Evolutionary conservation across 768 basidiomycete genomes (phyloP).

Genomic region (Psilocybe cyanescens): DNA sequence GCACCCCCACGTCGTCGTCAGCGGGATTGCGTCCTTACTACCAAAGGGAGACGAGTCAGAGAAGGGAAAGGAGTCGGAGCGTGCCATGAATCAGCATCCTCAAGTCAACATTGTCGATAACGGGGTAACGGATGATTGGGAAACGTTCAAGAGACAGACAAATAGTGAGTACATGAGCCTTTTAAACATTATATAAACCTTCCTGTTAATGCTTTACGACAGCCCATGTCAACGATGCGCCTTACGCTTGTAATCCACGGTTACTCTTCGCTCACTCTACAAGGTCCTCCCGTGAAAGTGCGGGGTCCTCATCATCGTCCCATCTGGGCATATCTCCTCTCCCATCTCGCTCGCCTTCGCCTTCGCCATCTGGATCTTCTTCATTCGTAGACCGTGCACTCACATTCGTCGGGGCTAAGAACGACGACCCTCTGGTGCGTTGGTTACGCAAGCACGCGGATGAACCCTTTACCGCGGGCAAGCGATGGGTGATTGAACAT

Average conservation of each 20-base stretch:
- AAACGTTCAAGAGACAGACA: conserved; percentile 40
- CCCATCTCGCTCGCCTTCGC: conserved; percentile 12
- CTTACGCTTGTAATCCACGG: conserved; percentile 11
- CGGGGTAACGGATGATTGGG: conserved; percentile 54
- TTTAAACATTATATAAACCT: neutral
- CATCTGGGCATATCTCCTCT: conserved; percentile 4
- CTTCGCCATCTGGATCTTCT: conserved; percentile 20
- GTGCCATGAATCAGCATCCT: conserved; percentile 46
- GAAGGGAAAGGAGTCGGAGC: conserved; percentile 34
- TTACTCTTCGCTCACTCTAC: neutral
- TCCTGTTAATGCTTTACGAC: conserved; percentile 11
- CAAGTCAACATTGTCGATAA: conserved; percentile 48
- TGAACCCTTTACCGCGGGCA: conserved; percentile 50
- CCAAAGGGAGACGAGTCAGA: conserved; percentile 37
- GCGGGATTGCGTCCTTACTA: conserved; percentile 58
- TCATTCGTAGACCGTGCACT: conserved; percentile 40
- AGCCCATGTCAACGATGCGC: conserved; percentile 12
- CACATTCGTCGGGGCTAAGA: conserved; percentile 40
- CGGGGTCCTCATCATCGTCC: conserved; percentile 9
- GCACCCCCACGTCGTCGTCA: conserved; percentile 65
- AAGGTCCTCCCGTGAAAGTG: conserved; percentile 12
- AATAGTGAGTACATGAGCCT: conserved; percentile 21
- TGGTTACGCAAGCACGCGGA: conserved; percentile 59
- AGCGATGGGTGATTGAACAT: conserved; percentile 55
- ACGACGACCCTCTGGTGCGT: conserved; percentile 46